Base-by-base conservation (phyloP, 371 early-diverging fungal species). In the Lichtheimia hyalospora region DNA sequence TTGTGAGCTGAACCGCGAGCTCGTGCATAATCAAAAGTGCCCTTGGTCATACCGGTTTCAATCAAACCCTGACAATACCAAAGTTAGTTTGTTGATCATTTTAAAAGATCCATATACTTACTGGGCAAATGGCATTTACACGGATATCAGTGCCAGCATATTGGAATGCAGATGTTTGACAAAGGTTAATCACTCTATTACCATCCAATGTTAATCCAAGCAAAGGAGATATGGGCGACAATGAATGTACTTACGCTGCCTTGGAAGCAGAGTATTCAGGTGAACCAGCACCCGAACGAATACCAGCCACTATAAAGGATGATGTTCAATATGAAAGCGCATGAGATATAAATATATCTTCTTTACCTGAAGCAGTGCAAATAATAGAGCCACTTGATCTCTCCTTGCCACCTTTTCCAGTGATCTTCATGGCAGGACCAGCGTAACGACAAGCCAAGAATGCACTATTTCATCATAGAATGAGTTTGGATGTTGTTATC, bases 81-180 rank as follows among this genome's bases (percentile, higher is more conserved):
- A 43, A 12, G 0, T 54, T 10, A 28, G 42, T 7, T 12, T 40
- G 16, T n/a, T 5, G 1, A 54, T 28, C 28, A 14, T 8, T 39
- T 28, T 18, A 8, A 0, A 34, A 34, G 10, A 34, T 25, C n/a
- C 49, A 13, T 51, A 58, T 7, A 64, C 75, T 52, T 75, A 77
- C 83, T 25, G 84, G 84, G 52, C 83, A 83, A 43, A 84, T 65
- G 12, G 84, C 84, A 67, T 84, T 84, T n/a, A 84, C 69, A 3
- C 85, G 81, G 39, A 84, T 66, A 54, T 79, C 71, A 3, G 75
- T 79, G 13, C 82, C 73, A 16, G 73, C 70, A 54, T 69, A 76
- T 58, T 82, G 81, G 50, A 59, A 82, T 7, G 85, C 56, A 8
- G 69, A 58, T 1, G 78, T 74, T 57, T 84, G 83, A 40, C 74